Evolutionary conservation across 371 early-diverging fungal species (phyloP).

Genomic region (Sanchytrium tribonematis): DNA sequence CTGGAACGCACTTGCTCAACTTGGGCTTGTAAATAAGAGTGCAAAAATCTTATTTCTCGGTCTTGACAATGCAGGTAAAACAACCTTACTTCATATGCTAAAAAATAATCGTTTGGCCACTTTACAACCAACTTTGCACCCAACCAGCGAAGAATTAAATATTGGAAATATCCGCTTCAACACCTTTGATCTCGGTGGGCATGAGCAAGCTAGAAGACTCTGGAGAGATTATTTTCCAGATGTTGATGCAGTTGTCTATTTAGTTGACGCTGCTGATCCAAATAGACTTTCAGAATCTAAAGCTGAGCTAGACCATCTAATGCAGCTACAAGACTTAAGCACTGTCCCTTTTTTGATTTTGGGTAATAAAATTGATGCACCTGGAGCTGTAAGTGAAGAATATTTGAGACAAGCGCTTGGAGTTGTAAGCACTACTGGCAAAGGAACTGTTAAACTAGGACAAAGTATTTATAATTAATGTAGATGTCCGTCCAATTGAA

Average conservation of each 20-base stretch:
- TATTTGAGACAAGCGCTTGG: slow-evolving; percentile 56
- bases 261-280: slow-evolving; percentile 70
- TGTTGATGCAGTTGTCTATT: slow-evolving; percentile 79
- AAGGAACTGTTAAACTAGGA: slow-evolving; percentile 33
- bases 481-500: slow-evolving; percentile 78
- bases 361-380: slow-evolving; percentile 91
- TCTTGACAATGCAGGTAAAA: slow-evolving; percentile 98
- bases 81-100: slow-evolving; percentile 94
- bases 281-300: slow-evolving; percentile 62
- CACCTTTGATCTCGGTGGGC: slow-evolving; percentile 89
- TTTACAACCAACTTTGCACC: slow-evolving; percentile 90
- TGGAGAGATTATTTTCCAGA: slow-evolving; percentile 96
- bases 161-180: slow-evolving; percentile 87
- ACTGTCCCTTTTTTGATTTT: slow-evolving; percentile 75
- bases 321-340: slow-evolving; percentile 60
- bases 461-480: slow-evolving; percentile 39
- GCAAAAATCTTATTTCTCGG: slow-evolving; percentile 97
- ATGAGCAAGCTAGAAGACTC: slow-evolving; percentile 75
- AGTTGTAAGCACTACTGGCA: slow-evolving; percentile 81
- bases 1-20: not conserved
- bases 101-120: slow-evolving; percentile 91
- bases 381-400: slow-evolving; percentile 77
- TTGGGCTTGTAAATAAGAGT: slow-evolving; percentile 79
- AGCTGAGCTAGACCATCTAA: slow-evolving; percentile 52
- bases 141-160: slow-evolving; percentile 82